Evolutionary conservation across 495 filamentous ascomycete species (phyloP).

Genomic region (Chaetomium fimeti): DNA sequence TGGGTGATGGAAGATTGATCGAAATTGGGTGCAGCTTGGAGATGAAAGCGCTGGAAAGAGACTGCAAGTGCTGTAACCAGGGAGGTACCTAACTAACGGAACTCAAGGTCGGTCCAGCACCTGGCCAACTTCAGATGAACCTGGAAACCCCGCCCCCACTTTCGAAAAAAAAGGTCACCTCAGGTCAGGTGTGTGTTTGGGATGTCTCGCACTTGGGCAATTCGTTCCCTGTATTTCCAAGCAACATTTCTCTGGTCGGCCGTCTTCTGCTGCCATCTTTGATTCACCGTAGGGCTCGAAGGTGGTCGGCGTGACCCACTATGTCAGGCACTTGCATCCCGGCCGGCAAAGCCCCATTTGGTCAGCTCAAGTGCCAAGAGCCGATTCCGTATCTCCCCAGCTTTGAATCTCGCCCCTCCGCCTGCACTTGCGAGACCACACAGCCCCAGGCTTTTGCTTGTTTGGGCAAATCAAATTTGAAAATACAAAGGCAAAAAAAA

Average conservation of each 20-base stretch:
- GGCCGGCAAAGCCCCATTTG: constrained; percentile 4
- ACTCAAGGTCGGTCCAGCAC: background rate
- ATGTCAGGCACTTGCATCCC: background rate
- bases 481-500: background rate
- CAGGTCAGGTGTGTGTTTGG: constrained; percentile 2
- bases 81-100: too few relatives aligned
- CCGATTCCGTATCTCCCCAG: background rate
- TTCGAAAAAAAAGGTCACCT: background rate
- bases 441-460: background rate
- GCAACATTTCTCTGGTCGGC: constrained; percentile 2
- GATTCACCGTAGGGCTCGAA: constrained; percentile 8
- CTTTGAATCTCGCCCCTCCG: background rate
- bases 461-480: background rate
- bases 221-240: background rate
- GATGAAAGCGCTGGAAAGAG: background rate
- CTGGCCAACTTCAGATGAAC: constrained; percentile 10
- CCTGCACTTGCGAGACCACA: background rate
- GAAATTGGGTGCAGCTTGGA: background rate
- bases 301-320: constrained; percentile 7
- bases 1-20: background rate
- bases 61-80: background rate
- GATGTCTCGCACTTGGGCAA: background rate
- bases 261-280: background rate
- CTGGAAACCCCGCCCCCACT: background rate
- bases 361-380: constrained; percentile 3